These are phyloP conservation scores for Aurifilum marmelostoma DNA, from an alignment of 2,329 filamentous ascomycete species.

Conservation along the genomic window DNA sequence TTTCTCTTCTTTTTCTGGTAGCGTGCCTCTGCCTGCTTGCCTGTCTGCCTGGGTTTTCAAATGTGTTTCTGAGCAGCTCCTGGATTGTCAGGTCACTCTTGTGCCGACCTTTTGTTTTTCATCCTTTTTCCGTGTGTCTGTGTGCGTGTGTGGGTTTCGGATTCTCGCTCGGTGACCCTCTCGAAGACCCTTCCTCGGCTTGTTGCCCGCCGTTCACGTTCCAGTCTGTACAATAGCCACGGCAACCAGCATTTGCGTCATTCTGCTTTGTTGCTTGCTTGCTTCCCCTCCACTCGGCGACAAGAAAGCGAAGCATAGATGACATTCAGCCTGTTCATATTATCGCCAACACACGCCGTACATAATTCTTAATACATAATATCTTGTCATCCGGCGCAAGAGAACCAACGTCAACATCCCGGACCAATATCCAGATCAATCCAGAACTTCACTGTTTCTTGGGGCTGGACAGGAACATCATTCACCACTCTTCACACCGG, in stretches of 20 bases:
- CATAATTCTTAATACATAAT: constrained; percentile 39
- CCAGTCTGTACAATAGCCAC: constrained; percentile 25
- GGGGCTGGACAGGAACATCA: not conserved
- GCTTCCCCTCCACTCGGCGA: not conserved
- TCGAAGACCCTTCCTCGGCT: constrained; percentile 14
- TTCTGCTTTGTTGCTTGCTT: not conserved
- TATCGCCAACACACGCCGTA: constrained; percentile 31
- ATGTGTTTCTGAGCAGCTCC: constrained; percentile 18
- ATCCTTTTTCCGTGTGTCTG: too few species aligned
- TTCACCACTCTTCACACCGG: constrained; percentile 25
- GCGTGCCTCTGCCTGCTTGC: not conserved
- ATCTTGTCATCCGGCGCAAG: constrained; percentile 21
- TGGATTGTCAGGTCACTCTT: constrained; percentile 20
- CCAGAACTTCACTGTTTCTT: constrained; percentile 26
- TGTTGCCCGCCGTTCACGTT: constrained; percentile 15
- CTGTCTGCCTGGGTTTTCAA: constrained; percentile 19
- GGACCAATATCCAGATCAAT: constrained; percentile 15
- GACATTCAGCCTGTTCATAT: constrained; percentile 18
- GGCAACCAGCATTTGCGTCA: constrained; percentile 7
- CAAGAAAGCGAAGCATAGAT: constrained; percentile 6
- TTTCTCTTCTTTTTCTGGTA: constrained; percentile 9
- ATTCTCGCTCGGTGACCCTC: constrained; percentile 12
- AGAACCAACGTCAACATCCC: constrained; percentile 34
- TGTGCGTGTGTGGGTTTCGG: constrained; percentile 7
- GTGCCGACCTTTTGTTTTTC: constrained; percentile 21